Evolutionary conservation across 106 monocot genomes (phyloP).

Genomic region (Cymbidium sinense): DNA sequence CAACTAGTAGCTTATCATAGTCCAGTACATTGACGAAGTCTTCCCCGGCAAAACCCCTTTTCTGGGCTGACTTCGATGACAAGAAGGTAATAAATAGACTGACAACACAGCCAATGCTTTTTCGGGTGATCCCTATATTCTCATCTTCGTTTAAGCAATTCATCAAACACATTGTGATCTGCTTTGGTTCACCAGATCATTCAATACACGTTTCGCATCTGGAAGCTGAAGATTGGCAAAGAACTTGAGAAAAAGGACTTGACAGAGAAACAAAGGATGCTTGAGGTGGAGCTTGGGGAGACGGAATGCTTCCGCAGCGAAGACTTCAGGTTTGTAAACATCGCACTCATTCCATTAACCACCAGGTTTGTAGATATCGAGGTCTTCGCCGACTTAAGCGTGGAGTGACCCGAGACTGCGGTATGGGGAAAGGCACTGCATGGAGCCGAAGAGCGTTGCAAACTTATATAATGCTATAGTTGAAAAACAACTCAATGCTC

Average conservation of each 20-base stretch:
- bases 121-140: too few species aligned
- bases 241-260: not conserved
- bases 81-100: slow-evolving; percentile 7
- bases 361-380: slow-evolving; percentile 15
- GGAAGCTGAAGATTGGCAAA: not conserved
- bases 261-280: too few species aligned
- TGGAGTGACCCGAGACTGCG: slow-evolving; percentile 28
- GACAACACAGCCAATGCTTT: too few species aligned
- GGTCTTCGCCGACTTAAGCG: slow-evolving; percentile 12
- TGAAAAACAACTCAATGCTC: too few species aligned
- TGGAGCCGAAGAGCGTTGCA: slow-evolving; percentile 14
- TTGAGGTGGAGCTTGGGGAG: slow-evolving; percentile 24
- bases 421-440: slow-evolving; percentile 14
- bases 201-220: not conserved
- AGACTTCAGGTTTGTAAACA: slow-evolving; percentile 18
- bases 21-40: too few species aligned
- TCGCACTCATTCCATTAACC: slow-evolving; percentile 8
- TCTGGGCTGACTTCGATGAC: slow-evolving; percentile 33
- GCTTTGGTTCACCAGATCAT: not conserved
- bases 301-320: slow-evolving; percentile 14
- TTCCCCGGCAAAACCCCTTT: too few species aligned
- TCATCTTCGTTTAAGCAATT: not conserved
- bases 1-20: too few species aligned
- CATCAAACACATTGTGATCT: not conserved
- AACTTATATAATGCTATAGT: too few species aligned